Base-by-base conservation (phyloP, 495 filamentous ascomycete species). In the Pyrenula massariospora region DNA sequence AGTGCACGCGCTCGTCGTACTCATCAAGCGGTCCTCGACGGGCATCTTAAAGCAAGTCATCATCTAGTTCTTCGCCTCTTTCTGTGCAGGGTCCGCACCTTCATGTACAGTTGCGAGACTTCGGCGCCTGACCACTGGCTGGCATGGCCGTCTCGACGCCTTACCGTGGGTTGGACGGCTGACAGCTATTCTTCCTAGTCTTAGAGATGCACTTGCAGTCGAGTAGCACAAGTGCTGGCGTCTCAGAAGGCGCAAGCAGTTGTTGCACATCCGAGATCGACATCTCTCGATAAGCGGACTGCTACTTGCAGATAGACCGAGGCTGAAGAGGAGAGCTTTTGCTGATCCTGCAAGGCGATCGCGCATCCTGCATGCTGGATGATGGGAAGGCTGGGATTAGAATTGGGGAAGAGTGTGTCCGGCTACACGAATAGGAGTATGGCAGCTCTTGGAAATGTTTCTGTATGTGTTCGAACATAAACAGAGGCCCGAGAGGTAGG, bases 1-100 rank as follows among this genome's bases (percentile, higher is more conserved):
- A 68, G 48, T 78, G 72, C 12, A 98, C 90, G 49, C 92, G 80
- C 25, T 73, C 70, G 62, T 96, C 85, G 66, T 98, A 98, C 68
- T 96, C 93, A 51, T 81, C 77, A 61, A 96, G 70, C 1, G 93
- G 93, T 1, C 92, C 92, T 67, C 73, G 31, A 42, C 15, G 15
- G 31, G 31, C 5, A 5, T 8, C 31, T 42, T 42, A 42, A 42
- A 5, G 5, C 31, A 42, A 42, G 31, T 42, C 31, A 42, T 42
- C 15, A 42, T 15, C 5, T 5, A 15, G 8, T 42, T 42, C 15
- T 42, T 15, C 15, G 31, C 31, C 31, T 15, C 8, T 42, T 15
- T 42, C 15, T n/a, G n/a, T n/a, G n/a, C 8, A 42, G 15, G 15
- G 5, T 15, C 15, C 31, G 31, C 15, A 42, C 31, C 31, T 42